phyloP scores from a whole-genome alignment of 1,139 yeast genomes.

The Protomyces macrosporus region DNA sequence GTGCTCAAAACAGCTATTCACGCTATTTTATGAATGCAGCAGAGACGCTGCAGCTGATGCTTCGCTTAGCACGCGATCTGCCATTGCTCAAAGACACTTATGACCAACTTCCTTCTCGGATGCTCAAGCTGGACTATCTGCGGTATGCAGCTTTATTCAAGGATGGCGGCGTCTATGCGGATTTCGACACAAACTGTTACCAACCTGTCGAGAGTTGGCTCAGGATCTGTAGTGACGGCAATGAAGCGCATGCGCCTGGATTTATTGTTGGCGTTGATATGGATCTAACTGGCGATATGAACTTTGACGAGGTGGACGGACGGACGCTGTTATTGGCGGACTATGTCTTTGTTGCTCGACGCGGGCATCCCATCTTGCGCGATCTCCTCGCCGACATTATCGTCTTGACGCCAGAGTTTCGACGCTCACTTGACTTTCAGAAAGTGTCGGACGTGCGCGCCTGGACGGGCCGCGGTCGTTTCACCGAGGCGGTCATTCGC shows the following conservation, averaged over 20 bases:
- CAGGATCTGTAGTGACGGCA: background rate
- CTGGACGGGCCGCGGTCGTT: constrained; percentile 97
- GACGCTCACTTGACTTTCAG: constrained; percentile 41
- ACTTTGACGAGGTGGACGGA: constrained; percentile 6
- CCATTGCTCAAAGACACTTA: constrained; percentile 59
- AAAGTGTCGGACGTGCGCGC: constrained; percentile 65
- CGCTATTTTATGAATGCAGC: constrained; percentile 10
- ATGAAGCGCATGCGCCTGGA: constrained; percentile 8
- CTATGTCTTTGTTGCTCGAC: constrained; percentile 73
- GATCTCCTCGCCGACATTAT: constrained; percentile 77
- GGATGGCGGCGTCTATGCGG: constrained; percentile 91
- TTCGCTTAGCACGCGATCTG: constrained; percentile 6
- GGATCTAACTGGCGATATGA: constrained; percentile 8
- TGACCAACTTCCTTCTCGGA: constrained; percentile 66
- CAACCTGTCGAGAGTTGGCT: constrained; percentile 12
- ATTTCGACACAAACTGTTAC: constrained; percentile 61
- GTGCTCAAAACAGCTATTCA: background rate
- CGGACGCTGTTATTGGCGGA: constrained; percentile 33
- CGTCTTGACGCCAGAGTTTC: constrained; percentile 49
- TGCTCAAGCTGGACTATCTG: constrained; percentile 84
- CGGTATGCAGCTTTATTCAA: constrained; percentile 78
- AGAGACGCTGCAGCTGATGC: background rate
- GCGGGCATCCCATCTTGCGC: constrained; percentile 86
- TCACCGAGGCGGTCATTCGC: constrained; percentile 77
- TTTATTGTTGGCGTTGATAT: constrained; percentile 26